These are phyloP conservation scores for Yamadazyma triangularis DNA, from an alignment of 1,139 yeast genomes.

Conservation along the genomic window DNA sequence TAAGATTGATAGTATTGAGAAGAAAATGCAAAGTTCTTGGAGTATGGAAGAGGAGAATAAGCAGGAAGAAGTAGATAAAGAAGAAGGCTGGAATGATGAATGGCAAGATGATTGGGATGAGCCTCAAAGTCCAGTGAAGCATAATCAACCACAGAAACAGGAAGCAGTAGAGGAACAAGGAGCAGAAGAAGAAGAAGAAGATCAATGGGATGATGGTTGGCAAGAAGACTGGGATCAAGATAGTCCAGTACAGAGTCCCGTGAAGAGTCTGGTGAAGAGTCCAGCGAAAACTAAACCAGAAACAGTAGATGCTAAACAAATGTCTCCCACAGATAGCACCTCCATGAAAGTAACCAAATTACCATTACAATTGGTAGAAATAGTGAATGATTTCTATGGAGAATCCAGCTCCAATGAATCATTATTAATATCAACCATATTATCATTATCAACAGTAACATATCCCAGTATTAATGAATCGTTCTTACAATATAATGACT, in stretches of 20 bases:
- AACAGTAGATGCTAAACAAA: too few relatives aligned
- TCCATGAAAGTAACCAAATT: conserved; percentile 16
- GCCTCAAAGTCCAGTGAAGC: conserved; percentile 4
- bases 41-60: conserved; percentile 9
- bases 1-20: conserved; percentile 10
- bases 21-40: conserved; percentile 12
- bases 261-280: background rate
- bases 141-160: conserved; percentile 1
- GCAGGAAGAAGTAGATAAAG: conserved; percentile 9
- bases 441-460: conserved; percentile 26
- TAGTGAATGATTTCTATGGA: conserved; percentile 19
- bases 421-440: conserved; percentile 19
- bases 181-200: background rate
- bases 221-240: background rate
- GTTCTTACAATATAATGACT: conserved; percentile 34
- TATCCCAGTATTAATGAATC: conserved; percentile 32
- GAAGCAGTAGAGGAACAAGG: background rate
- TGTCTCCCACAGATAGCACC: conserved; percentile 1
- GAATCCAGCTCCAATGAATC: conserved; percentile 9
- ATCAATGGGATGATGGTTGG: conserved; percentile 1
- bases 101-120: conserved; percentile 24
- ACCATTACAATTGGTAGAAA: conserved; percentile 17
- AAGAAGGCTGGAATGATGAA: conserved; percentile 17
- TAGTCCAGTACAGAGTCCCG: background rate
- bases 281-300: background rate